Conservation (phyloP, 257 asterid genomes). For the Solanum dulcamara region DNA sequence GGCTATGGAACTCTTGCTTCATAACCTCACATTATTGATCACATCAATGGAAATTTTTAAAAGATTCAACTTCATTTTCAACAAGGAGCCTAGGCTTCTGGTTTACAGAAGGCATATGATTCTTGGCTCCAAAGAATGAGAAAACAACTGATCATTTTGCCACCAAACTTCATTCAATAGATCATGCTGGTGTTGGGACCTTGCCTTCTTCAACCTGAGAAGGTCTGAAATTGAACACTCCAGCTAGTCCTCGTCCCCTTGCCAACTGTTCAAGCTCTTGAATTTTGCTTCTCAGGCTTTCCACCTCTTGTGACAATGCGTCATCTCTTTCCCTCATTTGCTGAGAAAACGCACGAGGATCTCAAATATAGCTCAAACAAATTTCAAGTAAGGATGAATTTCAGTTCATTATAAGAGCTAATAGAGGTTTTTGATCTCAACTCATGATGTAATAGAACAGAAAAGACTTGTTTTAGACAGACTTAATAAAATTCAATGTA, state of each 20-base stretch:
- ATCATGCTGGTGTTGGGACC: constrained; percentile 4
- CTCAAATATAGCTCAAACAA: not conserved
- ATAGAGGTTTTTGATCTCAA: not conserved
- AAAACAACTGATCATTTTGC: not conserved
- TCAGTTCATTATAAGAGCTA: not conserved
- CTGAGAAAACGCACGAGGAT: constrained; percentile 8
- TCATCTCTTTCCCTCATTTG: constrained; percentile 29
- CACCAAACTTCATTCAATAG: not conserved
- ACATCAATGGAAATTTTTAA: not conserved
- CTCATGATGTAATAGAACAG: not conserved
- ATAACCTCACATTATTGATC: not conserved
- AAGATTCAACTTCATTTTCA: not conserved
- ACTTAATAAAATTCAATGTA: not conserved
- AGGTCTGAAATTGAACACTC: constrained; percentile 21
- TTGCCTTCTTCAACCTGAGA: constrained; percentile 17
- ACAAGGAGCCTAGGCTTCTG: not conserved
- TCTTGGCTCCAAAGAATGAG: constrained; percentile 13
- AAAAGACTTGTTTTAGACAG: not conserved
- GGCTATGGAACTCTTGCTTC: not conserved
- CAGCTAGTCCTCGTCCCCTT: constrained; percentile 31
- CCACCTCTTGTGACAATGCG: constrained; percentile 27
- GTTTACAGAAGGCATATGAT: not conserved
- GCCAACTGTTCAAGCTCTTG: constrained; percentile 37
- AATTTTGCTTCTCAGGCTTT: constrained; percentile 19
- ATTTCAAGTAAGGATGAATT: not conserved